Percentiles rank a stretch among this genome's conserved stretches.
Evolutionary conservation across 2,329 filamentous ascomycete species (phyloP).

Genomic region (Ceratocystiopsis sp.): DNA sequence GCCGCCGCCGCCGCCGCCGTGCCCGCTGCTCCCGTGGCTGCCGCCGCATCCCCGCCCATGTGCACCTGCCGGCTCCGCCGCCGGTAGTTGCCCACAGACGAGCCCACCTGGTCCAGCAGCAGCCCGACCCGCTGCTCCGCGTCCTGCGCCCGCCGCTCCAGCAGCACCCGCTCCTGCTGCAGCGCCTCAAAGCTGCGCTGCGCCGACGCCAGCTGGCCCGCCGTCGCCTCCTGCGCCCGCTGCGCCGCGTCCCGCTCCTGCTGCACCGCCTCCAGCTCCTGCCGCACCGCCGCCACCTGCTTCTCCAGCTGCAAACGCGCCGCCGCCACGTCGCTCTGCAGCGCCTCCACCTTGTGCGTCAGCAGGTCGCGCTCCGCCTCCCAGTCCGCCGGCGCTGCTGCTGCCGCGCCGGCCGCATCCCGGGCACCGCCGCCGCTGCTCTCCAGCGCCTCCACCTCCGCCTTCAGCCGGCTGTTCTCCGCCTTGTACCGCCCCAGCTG

Average conservation of each 20-base stretch:
- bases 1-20: conserved; percentile 14
- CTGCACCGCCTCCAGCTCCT: conserved; percentile 49
- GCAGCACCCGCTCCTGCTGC: conserved; percentile 60
- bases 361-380: conserved; percentile 55
- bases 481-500: conserved; percentile 86
- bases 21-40: conserved; percentile 11
- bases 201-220: conserved; percentile 39
- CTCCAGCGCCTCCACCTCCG: conserved; percentile 56
- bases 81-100: conserved; percentile 85
- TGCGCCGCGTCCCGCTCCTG: conserved; percentile 53
- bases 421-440: conserved; percentile 25
- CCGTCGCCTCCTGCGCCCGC: conserved; percentile 33
- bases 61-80: conserved; percentile 48
- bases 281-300: conserved; percentile 49
- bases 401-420: conserved; percentile 20
- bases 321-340: conserved; percentile 51
- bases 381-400: conserved; percentile 41
- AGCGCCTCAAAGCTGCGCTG: conserved; percentile 62
- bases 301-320: conserved; percentile 53
- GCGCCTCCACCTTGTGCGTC: conserved; percentile 47
- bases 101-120: conserved; percentile 85
- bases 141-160: conserved; percentile 73
- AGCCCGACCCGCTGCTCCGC: conserved; percentile 88
- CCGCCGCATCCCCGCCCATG: conserved; percentile 16
- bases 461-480: conserved; percentile 67